Evolutionary conservation across 495 filamentous ascomycete genomes (phyloP).

Genomic region (Penicillium fimorum): DNA sequence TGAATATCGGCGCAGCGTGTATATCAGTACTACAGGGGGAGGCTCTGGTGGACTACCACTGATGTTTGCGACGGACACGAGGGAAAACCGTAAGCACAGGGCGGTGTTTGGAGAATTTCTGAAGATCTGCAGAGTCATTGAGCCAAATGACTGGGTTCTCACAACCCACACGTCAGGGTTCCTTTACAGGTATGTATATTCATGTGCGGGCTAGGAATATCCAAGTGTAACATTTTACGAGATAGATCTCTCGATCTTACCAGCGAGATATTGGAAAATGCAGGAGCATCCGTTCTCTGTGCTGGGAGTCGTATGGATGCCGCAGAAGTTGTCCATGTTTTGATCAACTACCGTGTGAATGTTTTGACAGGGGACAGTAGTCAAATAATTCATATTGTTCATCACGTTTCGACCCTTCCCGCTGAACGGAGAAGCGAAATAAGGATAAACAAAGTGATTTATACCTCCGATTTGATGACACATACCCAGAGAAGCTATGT

Average conservation of each 20-base stretch:
- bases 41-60: slow-evolving; percentile 24
- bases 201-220: not conserved
- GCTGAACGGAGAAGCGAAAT: slow-evolving; percentile 7
- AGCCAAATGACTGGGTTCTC: slow-evolving; percentile 29
- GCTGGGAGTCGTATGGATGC: slow-evolving; percentile 23
- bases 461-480: slow-evolving; percentile 29
- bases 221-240: not conserved
- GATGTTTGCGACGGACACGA: slow-evolving; percentile 26
- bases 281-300: slow-evolving; percentile 26
- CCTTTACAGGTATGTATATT: slow-evolving; percentile 1
- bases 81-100: slow-evolving; percentile 32
- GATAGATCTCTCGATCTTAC: slow-evolving; percentile 22
- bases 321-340: slow-evolving; percentile 14
- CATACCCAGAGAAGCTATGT: slow-evolving; percentile 16
- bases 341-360: slow-evolving; percentile 27
- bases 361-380: slow-evolving; percentile 27
- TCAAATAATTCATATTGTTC: slow-evolving; percentile 25
- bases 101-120: slow-evolving; percentile 22
- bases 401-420: slow-evolving; percentile 24
- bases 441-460: slow-evolving; percentile 24
- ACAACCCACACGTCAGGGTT: slow-evolving; percentile 25
- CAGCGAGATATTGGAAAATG: slow-evolving; percentile 18
- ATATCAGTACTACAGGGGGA: slow-evolving; percentile 32
- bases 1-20: slow-evolving; percentile 26
- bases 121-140: slow-evolving; percentile 14